Evolutionary conservation across 2,329 filamentous ascomycete genomes (phyloP).

Genomic region (Penicillium rolfsii): DNA sequence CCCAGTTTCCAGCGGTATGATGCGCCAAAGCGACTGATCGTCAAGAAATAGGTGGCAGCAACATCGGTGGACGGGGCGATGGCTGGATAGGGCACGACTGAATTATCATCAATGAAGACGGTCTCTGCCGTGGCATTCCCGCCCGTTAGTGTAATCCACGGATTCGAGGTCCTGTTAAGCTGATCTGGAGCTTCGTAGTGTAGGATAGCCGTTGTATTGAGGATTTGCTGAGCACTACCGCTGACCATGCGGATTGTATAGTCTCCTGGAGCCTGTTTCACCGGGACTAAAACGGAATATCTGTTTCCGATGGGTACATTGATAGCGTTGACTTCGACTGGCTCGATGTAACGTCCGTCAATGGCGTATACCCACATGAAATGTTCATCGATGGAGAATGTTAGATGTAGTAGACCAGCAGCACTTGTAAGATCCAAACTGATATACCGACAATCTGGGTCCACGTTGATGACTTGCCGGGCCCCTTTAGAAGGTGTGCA

Average conservation of each 20-base stretch:
- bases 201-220: conserved; percentile 58
- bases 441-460: conserved; percentile 38
- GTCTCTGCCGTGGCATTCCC: conserved; percentile 46
- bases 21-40: conserved; percentile 26
- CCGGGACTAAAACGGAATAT: conserved; percentile 48
- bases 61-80: conserved; percentile 47
- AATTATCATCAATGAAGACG: conserved; percentile 50
- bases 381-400: conserved; percentile 51
- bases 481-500: conserved; percentile 32
- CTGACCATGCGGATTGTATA: conserved; percentile 61
- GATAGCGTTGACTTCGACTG: conserved; percentile 43
- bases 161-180: conserved; percentile 31
- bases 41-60: conserved; percentile 45
- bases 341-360: conserved; percentile 51
- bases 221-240: conserved; percentile 56
- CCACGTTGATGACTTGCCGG: conserved; percentile 37
- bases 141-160: conserved; percentile 58
- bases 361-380: conserved; percentile 51
- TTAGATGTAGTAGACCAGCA: conserved; percentile 35
- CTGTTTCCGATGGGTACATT: conserved; percentile 43
- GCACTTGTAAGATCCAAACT: conserved; percentile 47
- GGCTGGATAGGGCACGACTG: conserved; percentile 54
- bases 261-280: conserved; percentile 50
- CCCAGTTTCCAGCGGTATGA: conserved; percentile 35
- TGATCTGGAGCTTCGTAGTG: conserved; percentile 40